Percentiles rank a stretch among this genome's conserved stretches.
Conservation (phyloP, 2,329 filamentous ascomycete genomes). For the Fonsecaea pedrosoi region DNA sequence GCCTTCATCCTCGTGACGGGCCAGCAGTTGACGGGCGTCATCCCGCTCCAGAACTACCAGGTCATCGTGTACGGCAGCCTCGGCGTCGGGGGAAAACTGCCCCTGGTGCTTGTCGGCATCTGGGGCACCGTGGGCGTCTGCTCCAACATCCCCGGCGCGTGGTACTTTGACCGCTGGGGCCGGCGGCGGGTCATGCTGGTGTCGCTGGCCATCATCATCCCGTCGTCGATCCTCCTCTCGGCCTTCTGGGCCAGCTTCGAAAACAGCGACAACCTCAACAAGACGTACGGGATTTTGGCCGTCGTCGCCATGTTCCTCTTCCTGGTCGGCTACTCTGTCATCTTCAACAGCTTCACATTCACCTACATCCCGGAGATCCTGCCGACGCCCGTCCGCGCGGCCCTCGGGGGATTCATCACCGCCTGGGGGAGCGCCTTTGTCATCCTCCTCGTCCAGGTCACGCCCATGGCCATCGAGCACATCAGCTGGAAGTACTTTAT, state of each 20-base stretch:
- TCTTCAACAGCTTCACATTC: background rate
- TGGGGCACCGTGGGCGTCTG: background rate
- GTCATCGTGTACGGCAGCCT: slow-evolving; percentile 3
- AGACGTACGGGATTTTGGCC: slow-evolving; percentile 8
- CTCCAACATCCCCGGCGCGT: background rate
- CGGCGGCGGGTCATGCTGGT: background rate
- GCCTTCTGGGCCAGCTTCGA: slow-evolving; percentile 10
- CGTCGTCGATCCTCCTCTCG: background rate
- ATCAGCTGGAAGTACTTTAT: slow-evolving; percentile 25
- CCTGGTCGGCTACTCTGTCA: background rate
- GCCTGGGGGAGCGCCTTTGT: slow-evolving; percentile 8
- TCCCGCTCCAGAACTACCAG: slow-evolving; percentile 12
- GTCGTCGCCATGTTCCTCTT: slow-evolving; percentile 19
- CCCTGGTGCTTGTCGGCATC: slow-evolving; percentile 3
- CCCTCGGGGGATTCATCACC: background rate
- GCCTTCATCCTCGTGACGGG: slow-evolving; percentile 5
- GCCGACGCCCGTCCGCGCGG: slow-evolving; percentile 6
- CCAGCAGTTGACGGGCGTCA: slow-evolving; percentile 5
- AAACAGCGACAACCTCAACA: slow-evolving; percentile 1
- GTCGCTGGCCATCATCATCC: slow-evolving; percentile 4
- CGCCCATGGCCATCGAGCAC: slow-evolving; percentile 11
- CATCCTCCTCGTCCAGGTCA: slow-evolving; percentile 6
- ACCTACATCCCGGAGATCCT: slow-evolving; percentile 20
- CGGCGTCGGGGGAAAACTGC: background rate
- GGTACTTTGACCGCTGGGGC: slow-evolving; percentile 1